Evolutionary conservation across 306 rosid species (phyloP).

Genomic region (Gastrolobium bilobum): DNA sequence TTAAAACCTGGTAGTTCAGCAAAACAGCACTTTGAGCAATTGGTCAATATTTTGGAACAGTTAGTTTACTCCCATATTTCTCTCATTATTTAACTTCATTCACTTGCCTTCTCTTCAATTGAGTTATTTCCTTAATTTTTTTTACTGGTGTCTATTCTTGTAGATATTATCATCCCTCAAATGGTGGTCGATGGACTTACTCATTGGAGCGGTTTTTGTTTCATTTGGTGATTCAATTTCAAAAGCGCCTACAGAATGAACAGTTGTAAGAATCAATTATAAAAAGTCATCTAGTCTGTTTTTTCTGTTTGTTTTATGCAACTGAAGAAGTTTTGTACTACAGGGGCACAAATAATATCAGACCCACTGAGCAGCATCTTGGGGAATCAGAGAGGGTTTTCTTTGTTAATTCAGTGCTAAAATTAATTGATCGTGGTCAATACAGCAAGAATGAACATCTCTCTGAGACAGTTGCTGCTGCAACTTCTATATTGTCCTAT

Average conservation of each 20-base stretch:
- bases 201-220: slow-evolving; percentile 84
- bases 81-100: slow-evolving; percentile 33
- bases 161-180: slow-evolving; percentile 99
- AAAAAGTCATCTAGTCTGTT: slow-evolving; percentile 38
- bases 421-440: slow-evolving; percentile 96
- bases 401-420: slow-evolving; percentile 85
- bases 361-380: slow-evolving; percentile 62
- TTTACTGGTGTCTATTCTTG: slow-evolving; percentile 42
- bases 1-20: slow-evolving; percentile 84
- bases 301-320: slow-evolving; percentile 44
- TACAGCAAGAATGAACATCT: slow-evolving; percentile 98
- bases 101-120: slow-evolving; percentile 35
- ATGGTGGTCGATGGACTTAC: slow-evolving; percentile 99
- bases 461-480: slow-evolving; percentile 95
- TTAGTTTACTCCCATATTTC: slow-evolving; percentile 68
- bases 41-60: slow-evolving; percentile 99
- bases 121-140: slow-evolving; percentile 38
- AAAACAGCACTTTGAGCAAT: slow-evolving; percentile 81
- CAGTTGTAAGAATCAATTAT: slow-evolving; percentile 71
- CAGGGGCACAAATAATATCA: slow-evolving; percentile 65
- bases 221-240: slow-evolving; percentile 86
- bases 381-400: slow-evolving; percentile 84
- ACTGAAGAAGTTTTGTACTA: slow-evolving; percentile 55
- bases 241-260: slow-evolving; percentile 89
- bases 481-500: slow-evolving; percentile 92